A percentile compares a stretch with the other conserved stretches of the same genome.
Conservation (phyloP, 176 grass and related monocot species). For the Thinopyrum elongatum region DNA sequence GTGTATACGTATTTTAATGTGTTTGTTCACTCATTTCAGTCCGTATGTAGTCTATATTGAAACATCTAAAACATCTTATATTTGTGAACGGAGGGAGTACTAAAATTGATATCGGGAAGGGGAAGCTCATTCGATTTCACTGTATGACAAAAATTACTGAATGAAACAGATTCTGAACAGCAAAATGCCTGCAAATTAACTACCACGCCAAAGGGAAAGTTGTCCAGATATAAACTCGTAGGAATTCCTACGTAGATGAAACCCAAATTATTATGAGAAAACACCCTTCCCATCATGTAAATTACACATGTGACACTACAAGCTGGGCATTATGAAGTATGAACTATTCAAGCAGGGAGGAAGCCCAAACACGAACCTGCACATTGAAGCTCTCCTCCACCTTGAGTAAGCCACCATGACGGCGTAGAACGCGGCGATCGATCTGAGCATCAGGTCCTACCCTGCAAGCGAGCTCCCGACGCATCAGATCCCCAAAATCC, state of each 20-base stretch:
- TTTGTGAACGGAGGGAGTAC: too few species aligned
- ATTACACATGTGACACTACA: too few species aligned
- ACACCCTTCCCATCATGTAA: not conserved
- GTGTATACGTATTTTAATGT: too few species aligned
- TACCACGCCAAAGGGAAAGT: not conserved
- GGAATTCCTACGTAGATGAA: not conserved
- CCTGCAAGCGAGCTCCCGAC: slow-evolving; percentile 36
- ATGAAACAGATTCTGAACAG: not conserved
- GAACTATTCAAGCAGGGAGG: too few species aligned
- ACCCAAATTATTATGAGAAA: not conserved
- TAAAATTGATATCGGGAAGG: too few species aligned
- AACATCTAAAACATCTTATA: too few species aligned
- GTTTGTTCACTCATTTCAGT: too few species aligned
- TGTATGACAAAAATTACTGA: not conserved
- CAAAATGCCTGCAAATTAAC: not conserved
- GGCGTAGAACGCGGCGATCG: slow-evolving; percentile 64
- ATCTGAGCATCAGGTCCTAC: slow-evolving; percentile 89
- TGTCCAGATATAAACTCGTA: not conserved
- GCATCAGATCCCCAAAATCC: not conserved
- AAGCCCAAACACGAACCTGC: too few species aligned
- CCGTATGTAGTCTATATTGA: too few species aligned
- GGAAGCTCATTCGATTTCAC: not conserved
- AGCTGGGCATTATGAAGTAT: too few species aligned
- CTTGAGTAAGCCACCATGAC: slow-evolving; percentile 76
- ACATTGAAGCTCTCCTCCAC: slow-evolving; percentile 99